phyloP scores from a whole-genome alignment of 129 eudicot genomes.

The Ambrosia artemisiifolia region DNA sequence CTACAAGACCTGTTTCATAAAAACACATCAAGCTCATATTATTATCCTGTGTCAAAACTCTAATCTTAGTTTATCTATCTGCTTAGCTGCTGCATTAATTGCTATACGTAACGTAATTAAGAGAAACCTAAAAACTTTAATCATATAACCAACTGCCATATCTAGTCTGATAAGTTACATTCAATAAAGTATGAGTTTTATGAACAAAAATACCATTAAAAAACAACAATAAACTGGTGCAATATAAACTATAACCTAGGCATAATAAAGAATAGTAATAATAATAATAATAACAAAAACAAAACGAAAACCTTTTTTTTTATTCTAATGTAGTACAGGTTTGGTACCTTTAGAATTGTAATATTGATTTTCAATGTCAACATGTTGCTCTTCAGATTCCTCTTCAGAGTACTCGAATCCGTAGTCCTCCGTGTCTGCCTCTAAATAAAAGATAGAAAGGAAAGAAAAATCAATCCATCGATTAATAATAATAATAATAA shows the following conservation, averaged over 20 bases:
- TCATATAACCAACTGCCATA: no score
- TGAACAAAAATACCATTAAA: background rate
- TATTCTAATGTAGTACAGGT: no score
- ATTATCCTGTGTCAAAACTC: slow-evolving; percentile 5
- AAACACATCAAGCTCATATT: background rate
- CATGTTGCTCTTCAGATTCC: slow-evolving; percentile 96
- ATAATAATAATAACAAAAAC: no score
- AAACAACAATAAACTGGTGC: background rate
- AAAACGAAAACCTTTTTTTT: no score
- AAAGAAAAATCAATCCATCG: background rate
- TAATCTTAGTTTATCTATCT: background rate
- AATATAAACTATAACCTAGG: background rate
- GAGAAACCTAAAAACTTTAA: no score
- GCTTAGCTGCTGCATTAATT: background rate
- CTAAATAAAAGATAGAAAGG: slow-evolving; percentile 23
- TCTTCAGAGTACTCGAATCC: slow-evolving; percentile 98
- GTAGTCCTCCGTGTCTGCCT: slow-evolving; percentile 98
- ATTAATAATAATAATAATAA: no score
- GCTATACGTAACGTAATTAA: background rate
- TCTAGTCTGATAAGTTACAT: background rate
- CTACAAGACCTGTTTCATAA: no score
- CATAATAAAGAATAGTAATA: background rate
- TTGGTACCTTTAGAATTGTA: slow-evolving; percentile 85
- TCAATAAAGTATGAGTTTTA: background rate
- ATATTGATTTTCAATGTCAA: slow-evolving; percentile 92